A percentile compares a stretch with the other conserved stretches of the same genome.
phyloP scores from a whole-genome alignment of 352 stramenopile species.

The Pythium grandisporangium region DNA sequence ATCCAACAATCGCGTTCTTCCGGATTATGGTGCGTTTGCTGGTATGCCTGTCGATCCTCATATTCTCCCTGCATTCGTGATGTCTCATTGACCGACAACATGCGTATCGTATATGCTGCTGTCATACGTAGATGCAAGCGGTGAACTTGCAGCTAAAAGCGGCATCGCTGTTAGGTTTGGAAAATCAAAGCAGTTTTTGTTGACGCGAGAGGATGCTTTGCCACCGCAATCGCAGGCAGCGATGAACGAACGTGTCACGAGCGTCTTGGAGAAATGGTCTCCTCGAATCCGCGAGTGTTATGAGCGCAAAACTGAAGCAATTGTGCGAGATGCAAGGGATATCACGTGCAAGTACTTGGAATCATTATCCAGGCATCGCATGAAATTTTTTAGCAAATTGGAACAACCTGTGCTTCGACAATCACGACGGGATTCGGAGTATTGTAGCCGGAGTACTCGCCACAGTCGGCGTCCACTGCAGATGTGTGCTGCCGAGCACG shows the following conservation, averaged over 20 bases:
- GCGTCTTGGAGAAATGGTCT: slow-evolving; percentile 28
- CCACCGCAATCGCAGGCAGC: slow-evolving; percentile 21
- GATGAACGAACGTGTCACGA: slow-evolving; percentile 32
- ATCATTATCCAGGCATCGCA: background rate
- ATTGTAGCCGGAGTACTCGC: no score
- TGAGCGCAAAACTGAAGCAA: slow-evolving; percentile 29
- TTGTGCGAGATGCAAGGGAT: slow-evolving; percentile 29
- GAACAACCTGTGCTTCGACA: no score
- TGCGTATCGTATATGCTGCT: no score
- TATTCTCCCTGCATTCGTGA: no score
- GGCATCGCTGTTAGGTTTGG: slow-evolving; percentile 35
- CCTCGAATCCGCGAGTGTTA: slow-evolving; percentile 43
- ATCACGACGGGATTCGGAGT: no score
- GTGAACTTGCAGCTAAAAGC: slow-evolving; percentile 34
- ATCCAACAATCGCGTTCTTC: slow-evolving; percentile 5
- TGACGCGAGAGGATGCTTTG: slow-evolving; percentile 7
- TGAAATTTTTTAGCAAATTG: background rate
- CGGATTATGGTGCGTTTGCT: slow-evolving; percentile 13
- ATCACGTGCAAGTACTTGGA: slow-evolving; percentile 14
- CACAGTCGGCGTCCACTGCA: background rate
- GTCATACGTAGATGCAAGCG: slow-evolving; percentile 31
- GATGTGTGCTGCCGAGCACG: slow-evolving; percentile 3
- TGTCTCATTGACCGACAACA: no score
- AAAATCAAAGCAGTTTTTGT: slow-evolving; percentile 21
- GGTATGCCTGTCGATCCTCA: background rate